Evolutionary conservation across 2,329 filamentous ascomycete species (phyloP), one percentile per base, ranked within the genome.

Genomic region (Penicillium italicum): DNA sequence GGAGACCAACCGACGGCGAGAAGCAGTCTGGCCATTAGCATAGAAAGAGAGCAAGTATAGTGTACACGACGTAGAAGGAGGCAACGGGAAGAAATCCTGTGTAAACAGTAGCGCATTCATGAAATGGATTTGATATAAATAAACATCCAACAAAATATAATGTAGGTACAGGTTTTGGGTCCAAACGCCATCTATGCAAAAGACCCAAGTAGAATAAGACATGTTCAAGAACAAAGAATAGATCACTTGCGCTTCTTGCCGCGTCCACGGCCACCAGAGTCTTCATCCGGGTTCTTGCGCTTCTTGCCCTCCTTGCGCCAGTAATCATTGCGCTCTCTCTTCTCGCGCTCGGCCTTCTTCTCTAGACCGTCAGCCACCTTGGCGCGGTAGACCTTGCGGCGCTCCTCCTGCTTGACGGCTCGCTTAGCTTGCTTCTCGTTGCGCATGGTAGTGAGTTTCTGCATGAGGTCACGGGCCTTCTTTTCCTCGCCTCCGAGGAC

Each of bases 251-350:
- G 73, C 64, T 77, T 78, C 68, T 77, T 76, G 20, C 76, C 77
- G 42, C 72, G 71, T 24, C 79, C 77, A 45, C 72, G 70, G 30
- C 79, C 82, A 56, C 75, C 77, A 30, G 74, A 81, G 20, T 77
- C 80, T 49, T 78, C 79, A 20, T 76, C 79, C 62, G 79, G 76
- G 33, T 80, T 79, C 73, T 83, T 85, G 64, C 87, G 79, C 78
- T 90, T 90, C 79, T 88, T 90, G 10, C 94, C 94, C 76, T 99
- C 95, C 67, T 86, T 86, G 66, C 85, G 81, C 94, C 94, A 99
- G 71, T 86, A 99, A 66, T 96, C 92, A 73, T 96, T 88, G 71
- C 86, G 88, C 79, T 99, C 93, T 66, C 85, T 85, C 84, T 92
- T 95, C 80, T 97, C 92, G 50, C 92, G 80, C 58, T 87, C 90